Percentiles rank a stretch among this genome's conserved stretches.
phyloP scores from a whole-genome alignment of 2,329 filamentous ascomycete genomes.

The Trichocomaceae sp. region DNA sequence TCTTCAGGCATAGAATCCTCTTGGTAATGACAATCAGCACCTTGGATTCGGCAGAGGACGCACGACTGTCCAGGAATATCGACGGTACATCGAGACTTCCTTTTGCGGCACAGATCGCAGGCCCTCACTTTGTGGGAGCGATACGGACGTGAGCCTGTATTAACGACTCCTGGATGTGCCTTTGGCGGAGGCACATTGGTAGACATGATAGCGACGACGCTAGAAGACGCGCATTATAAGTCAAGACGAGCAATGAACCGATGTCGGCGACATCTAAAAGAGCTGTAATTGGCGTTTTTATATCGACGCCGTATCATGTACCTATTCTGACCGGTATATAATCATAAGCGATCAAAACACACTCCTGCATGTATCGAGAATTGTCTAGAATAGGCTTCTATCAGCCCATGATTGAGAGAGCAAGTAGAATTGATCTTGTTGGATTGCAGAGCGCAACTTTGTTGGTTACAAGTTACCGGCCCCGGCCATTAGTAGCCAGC shows the following conservation, averaged over 20 bases:
- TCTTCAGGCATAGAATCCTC: conserved; percentile 28
- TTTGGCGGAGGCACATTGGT: conserved; percentile 19
- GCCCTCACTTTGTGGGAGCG: conserved; percentile 57
- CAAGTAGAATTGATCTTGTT: not conserved
- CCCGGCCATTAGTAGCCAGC: not conserved
- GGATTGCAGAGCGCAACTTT: not conserved
- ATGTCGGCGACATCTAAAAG: conserved; percentile 5
- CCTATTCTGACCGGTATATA: not conserved
- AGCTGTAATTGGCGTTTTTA: not conserved
- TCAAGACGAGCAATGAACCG: not conserved
- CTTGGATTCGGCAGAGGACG: conserved; percentile 53
- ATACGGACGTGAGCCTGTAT: conserved; percentile 48
- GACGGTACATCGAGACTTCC: conserved; percentile 57
- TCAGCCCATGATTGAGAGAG: not conserved
- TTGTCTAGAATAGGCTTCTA: not conserved
- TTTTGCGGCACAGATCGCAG: conserved; percentile 53
- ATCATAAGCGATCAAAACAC: not conserved
- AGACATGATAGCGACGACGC: conserved; percentile 4
- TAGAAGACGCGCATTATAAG: conserved; percentile 1
- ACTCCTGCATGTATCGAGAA: not conserved
- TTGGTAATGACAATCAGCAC: conserved; percentile 52
- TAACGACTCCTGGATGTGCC: conserved; percentile 31
- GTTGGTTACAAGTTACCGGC: too few species aligned
- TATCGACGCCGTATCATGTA: not conserved
- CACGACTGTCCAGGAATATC: conserved; percentile 49